Base-by-base conservation (phyloP, 176 grass and related monocot genomes). In the Ampelocalamus luodianensis region DNA sequence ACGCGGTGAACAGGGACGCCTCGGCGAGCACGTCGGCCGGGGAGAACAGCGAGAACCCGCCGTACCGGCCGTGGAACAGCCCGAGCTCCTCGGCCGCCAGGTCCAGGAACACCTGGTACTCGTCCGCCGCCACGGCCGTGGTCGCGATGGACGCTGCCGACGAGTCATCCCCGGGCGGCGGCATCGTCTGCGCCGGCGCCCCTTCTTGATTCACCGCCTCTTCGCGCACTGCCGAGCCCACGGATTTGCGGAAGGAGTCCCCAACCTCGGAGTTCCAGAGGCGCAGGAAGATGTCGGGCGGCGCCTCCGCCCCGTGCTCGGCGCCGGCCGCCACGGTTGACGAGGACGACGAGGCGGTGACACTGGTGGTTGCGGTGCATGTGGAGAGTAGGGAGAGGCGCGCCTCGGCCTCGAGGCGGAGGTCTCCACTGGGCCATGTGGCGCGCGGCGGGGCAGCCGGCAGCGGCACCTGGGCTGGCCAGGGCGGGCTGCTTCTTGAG, bases 191-290 rank as follows among this genome's bases (percentile, higher is more conserved):
- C 11, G 36, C 37, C 42, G 18, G 38, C 29, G 10, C 12, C 26
- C 2, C 82, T 44, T 27, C 64, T 32, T 53, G 71, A 12, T 82
- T 38, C 13, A 44, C 66, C 15, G 59, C 67, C 81, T 76, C 69
- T 37, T 46, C 54, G 15, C 38, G 26, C 20, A 14, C 29, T 9
- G 18, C 44, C 18, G 82, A 18, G 24, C 14, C 22, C 49, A 40
- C 49, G 10, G 76, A 67, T 82, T 58, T 78, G 74, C 89, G 91
- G 88, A 98, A 98, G 37, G 96, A 87, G 8, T 85, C 96, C 5
- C 96, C 93, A 45, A 98, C 85, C 51, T 92, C 93, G 16, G 96
- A 98, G 87, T 98, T 93, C 96, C 96, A 98, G 61, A 98, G 88
- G 64, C 93, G 90, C 43, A 98, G 85, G 86, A 92, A 95, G 72